Conservation (phyloP, 2,329 filamentous ascomycete species). For the Ascochyta rabiei region DNA sequence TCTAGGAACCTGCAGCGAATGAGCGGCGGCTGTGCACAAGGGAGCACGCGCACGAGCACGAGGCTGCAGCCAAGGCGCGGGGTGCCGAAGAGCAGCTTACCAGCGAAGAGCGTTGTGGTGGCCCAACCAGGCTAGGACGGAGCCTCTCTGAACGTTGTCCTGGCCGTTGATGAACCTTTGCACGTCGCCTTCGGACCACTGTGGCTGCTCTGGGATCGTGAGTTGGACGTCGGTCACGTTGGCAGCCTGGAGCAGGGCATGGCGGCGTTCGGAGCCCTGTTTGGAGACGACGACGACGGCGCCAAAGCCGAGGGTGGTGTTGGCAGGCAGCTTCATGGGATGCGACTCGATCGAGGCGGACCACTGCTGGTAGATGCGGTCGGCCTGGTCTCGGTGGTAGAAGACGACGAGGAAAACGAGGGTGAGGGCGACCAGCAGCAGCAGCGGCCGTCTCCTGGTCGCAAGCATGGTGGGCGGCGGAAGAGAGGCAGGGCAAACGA, state of each 20-base stretch:
- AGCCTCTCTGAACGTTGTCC: constrained; percentile 47
- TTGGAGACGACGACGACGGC: constrained; percentile 51
- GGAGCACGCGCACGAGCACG: no score
- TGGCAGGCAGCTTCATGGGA: constrained; percentile 37
- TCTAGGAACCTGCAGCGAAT: constrained; percentile 48
- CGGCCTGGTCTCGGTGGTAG: constrained; percentile 35
- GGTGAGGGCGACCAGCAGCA: constrained; percentile 35
- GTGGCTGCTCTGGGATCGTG: constrained; percentile 51
- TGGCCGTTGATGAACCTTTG: constrained; percentile 45
- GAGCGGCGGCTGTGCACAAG: constrained; percentile 11
- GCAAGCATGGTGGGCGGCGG: constrained; percentile 37
- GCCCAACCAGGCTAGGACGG: constrained; percentile 53
- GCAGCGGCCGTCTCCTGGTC: constrained; percentile 39
- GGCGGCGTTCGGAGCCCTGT: constrained; percentile 47
- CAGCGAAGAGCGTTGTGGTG: constrained; percentile 52
- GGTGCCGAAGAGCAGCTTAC: constrained; percentile 30
- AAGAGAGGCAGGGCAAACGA: constrained; percentile 19
- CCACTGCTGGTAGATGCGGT: constrained; percentile 40
- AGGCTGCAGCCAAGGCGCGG: constrained; percentile 16
- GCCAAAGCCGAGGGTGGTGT: constrained; percentile 50
- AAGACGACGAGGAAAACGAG: constrained; percentile 36
- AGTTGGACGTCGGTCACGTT: constrained; percentile 52
- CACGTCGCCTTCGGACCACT: constrained; percentile 51
- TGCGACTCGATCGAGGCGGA: constrained; percentile 32
- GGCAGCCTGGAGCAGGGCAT: constrained; percentile 49